Evolutionary conservation across 2,329 filamentous ascomycete genomes (phyloP).

Genomic region (Aspergillus chevalieri): DNA sequence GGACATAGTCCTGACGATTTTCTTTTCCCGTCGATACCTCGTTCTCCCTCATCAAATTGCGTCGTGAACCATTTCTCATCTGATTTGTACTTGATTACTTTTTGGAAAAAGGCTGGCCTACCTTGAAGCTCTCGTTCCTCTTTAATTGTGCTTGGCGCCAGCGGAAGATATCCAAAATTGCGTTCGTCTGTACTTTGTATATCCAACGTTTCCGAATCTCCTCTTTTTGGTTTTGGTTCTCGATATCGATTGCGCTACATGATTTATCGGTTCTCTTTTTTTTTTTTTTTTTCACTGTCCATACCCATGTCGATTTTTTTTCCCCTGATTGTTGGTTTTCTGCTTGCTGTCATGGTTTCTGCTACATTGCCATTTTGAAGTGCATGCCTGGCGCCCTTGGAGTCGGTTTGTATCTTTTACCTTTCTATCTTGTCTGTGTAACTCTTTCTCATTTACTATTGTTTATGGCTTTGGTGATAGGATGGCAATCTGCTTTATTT

Average conservation of each 20-base stretch:
- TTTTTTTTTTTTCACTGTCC: background rate
- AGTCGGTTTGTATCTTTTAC: conserved; percentile 13
- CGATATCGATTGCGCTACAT: background rate
- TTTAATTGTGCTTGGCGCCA: background rate
- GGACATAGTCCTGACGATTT: too few species aligned
- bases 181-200: background rate
- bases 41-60: too few species aligned
- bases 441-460: conserved; percentile 9
- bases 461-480: conserved; percentile 6
- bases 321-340: background rate
- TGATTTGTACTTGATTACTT: background rate
- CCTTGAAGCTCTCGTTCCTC: background rate
- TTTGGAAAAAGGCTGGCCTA: conserved; percentile 1
- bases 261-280: background rate
- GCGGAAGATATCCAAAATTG: background rate
- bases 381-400: conserved; percentile 24
- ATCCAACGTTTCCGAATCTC: background rate
- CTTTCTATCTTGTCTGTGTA: conserved; percentile 5
- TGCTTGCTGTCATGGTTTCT: background rate
- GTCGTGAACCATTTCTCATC: background rate
- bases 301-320: background rate
- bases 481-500: conserved; percentile 1
- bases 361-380: conserved; percentile 4
- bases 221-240: background rate
- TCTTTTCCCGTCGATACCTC: too few species aligned